phyloP scores from a whole-genome alignment of 2,329 filamentous ascomycete genomes.

The Plectosphaerella cucumerina region DNA sequence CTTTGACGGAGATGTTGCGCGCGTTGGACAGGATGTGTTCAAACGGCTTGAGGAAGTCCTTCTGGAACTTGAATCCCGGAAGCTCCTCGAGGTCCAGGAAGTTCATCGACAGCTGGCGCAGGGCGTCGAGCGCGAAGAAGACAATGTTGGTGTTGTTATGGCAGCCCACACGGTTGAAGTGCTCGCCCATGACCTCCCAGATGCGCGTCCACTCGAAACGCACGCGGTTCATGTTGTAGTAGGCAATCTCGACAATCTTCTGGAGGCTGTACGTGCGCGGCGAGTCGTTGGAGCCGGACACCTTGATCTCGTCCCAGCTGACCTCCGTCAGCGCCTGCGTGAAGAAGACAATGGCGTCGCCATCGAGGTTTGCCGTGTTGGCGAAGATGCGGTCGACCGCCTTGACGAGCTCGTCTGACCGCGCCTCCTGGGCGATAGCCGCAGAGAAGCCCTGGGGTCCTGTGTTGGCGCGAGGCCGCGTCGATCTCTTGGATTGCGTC shows the following conservation, averaged over 20 bases:
- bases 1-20: conserved; percentile 86
- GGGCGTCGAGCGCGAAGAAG: conserved; percentile 92
- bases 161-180: conserved; percentile 97
- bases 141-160: conserved; percentile 96
- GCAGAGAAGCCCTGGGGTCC: conserved; percentile 62
- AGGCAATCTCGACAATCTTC: conserved; percentile 97
- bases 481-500: conserved; percentile 46
- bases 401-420: conserved; percentile 88
- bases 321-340: conserved; percentile 89
- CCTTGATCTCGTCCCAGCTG: conserved; percentile 98
- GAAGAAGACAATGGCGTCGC: conserved; percentile 93
- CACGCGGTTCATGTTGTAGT: conserved; percentile 99
- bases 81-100: conserved; percentile 99
- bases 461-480: conserved; percentile 48
- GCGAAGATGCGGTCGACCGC: conserved; percentile 95
- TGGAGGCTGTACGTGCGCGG: conserved; percentile 96
- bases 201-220: conserved; percentile 98
- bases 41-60: conserved; percentile 97
- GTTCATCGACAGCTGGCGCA: conserved; percentile 94
- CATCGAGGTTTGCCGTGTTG: conserved; percentile 87
- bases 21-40: conserved; percentile 97
- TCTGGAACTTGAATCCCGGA: conserved; percentile 99
- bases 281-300: conserved; percentile 91
- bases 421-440: conserved; percentile 86
- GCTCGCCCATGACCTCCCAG: conserved; percentile 95